phyloP scores from a whole-genome alignment of 1,284 basidiomycete genomes.

The Paramarasmius palmivorus region DNA sequence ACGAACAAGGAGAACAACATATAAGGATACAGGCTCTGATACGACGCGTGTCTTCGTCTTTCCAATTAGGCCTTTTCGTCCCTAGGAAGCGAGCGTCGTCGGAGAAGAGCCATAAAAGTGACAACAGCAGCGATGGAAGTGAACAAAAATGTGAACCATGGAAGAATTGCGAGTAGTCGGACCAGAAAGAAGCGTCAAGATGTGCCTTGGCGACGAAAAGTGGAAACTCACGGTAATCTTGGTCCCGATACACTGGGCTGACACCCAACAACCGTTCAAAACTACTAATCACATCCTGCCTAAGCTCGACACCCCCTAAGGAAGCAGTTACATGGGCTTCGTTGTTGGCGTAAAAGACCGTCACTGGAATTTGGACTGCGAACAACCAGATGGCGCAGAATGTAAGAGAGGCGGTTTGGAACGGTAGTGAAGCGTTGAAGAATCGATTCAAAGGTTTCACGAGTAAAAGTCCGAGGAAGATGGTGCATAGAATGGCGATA shows the following conservation, averaged over 20 bases:
- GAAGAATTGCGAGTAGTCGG: conserved; percentile 43
- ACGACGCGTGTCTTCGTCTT: too few relatives aligned
- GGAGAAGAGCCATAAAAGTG: conserved; percentile 26
- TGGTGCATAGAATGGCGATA: conserved; percentile 40
- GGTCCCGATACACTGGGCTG: conserved; percentile 46
- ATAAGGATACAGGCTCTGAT: too few relatives aligned
- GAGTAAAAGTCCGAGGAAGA: conserved; percentile 30
- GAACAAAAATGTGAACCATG: conserved; percentile 51
- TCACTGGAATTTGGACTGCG: conserved; percentile 53
- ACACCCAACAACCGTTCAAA: conserved; percentile 40
- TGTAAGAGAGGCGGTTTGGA: conserved; percentile 40
- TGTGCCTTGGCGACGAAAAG: not conserved
- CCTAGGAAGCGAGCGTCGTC: conserved; percentile 1
- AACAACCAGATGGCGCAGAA: conserved; percentile 53
- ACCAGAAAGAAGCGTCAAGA: conserved; percentile 30
- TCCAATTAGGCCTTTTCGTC: too few relatives aligned
- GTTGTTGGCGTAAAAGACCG: conserved; percentile 47
- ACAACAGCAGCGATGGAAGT: conserved; percentile 36
- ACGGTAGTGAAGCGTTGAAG: conserved; percentile 25
- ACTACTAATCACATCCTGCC: conserved; percentile 37
- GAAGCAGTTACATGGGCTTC: conserved; percentile 11
- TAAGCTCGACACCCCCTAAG: conserved; percentile 29
- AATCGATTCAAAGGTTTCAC: conserved; percentile 20
- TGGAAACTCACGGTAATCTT: conserved; percentile 44
- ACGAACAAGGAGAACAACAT: too few relatives aligned